Evolutionary conservation across 2,329 filamentous ascomycete genomes (phyloP).

Genomic region (Aureobasidium sp.): DNA sequence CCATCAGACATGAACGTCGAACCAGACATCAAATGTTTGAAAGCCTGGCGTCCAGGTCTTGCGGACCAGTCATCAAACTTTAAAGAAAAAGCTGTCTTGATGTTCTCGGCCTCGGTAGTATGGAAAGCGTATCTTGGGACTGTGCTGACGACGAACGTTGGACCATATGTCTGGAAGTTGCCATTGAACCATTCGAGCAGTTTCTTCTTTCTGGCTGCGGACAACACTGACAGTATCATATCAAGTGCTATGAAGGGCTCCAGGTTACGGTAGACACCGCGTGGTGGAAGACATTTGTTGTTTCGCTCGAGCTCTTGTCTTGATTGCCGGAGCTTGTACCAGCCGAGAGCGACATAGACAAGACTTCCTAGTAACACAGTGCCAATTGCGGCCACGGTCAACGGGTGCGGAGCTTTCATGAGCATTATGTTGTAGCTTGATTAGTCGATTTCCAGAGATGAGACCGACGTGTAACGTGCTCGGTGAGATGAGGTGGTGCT

Average conservation of each 20-base stretch:
- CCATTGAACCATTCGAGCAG: constrained; percentile 7
- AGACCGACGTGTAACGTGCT: background rate
- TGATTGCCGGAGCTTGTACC: background rate
- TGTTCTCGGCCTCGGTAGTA: constrained; percentile 40
- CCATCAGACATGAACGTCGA: constrained; percentile 39
- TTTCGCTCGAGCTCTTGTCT: background rate
- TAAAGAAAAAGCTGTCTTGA: constrained; percentile 37
- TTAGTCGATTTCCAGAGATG: background rate
- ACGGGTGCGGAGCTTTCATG: background rate
- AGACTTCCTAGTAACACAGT: background rate
- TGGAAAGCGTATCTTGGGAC: constrained; percentile 27
- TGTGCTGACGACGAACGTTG: constrained; percentile 34
- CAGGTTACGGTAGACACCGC: background rate
- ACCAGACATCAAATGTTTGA: constrained; percentile 34
- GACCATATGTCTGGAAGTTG: background rate
- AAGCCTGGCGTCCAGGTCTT: constrained; percentile 21
- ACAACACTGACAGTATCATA: background rate
- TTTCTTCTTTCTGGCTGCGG: constrained; percentile 1
- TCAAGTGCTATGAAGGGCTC: constrained; percentile 9
- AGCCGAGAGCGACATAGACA: background rate
- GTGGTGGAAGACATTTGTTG: background rate
- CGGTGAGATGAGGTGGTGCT: background rate
- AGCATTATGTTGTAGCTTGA: background rate
- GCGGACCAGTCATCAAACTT: constrained; percentile 41
- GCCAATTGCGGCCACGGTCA: background rate